Evolutionary conservation across 179 eudicot genomes (phyloP).

Genomic region (Actinidia polygama): DNA sequence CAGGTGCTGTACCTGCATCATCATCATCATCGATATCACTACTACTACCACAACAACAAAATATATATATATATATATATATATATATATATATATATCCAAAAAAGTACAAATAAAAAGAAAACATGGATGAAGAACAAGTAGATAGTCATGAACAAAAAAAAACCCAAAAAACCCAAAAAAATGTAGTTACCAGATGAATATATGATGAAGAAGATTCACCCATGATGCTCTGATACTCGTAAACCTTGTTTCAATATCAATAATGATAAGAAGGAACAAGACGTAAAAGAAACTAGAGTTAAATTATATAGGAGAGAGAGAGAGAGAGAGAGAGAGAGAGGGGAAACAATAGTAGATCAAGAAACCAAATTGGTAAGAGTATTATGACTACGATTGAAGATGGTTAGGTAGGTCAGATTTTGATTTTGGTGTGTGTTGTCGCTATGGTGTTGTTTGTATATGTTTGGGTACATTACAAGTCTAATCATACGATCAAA

Average conservation of each 20-base stretch:
- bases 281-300: background rate
- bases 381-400: background rate
- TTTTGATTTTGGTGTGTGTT: background rate
- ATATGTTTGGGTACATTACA: no score
- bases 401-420: background rate
- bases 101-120: no score
- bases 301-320: background rate
- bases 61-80: background rate
- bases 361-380: slow-evolving; percentile 8
- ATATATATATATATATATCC: no score
- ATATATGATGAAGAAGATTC: slow-evolving; percentile 45
- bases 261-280: background rate
- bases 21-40: background rate
- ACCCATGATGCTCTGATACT: slow-evolving; percentile 20
- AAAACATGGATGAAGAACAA: no score
- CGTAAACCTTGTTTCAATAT: background rate
- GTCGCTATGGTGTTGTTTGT: no score
- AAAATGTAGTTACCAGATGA: slow-evolving; percentile 34
- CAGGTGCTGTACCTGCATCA: slow-evolving; percentile 57
- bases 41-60: background rate
- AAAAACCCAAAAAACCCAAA: background rate
- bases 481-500: background rate
- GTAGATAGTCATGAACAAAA: no score
- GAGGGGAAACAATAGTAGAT: background rate
- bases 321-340: background rate